These are phyloP conservation scores for Nicotiana benthamiana DNA, from an alignment of 257 asterid species.

Conservation along the genomic window DNA sequence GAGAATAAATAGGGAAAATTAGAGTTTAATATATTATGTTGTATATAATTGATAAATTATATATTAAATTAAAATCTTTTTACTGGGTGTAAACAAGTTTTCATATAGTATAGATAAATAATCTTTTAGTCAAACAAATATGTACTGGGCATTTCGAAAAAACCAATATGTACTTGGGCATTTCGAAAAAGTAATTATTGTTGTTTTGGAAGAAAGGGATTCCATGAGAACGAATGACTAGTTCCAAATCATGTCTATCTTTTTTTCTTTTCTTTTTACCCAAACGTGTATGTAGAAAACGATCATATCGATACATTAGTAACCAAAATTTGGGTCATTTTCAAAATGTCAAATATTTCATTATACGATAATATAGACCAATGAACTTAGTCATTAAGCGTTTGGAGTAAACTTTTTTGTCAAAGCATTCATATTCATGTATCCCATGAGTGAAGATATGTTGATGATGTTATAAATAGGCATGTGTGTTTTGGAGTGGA, in stretches of 20 bases:
- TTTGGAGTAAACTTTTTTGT: neutral
- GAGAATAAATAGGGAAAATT: too few species aligned
- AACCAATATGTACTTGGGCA: neutral
- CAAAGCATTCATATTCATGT: neutral
- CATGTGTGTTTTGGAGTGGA: neutral
- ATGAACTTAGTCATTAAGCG: neutral
- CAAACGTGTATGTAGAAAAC: neutral
- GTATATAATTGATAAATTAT: too few species aligned
- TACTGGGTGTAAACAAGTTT: too few species aligned
- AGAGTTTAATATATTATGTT: too few species aligned
- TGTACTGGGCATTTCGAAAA: too few species aligned
- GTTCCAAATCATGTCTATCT: neutral
- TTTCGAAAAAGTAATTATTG: neutral
- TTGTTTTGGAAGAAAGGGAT: too few species aligned
- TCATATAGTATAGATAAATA: too few species aligned
- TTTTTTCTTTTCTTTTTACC: too few species aligned
- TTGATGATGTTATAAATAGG: neutral
- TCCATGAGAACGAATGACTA: neutral
- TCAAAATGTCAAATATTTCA: slow-evolving; percentile 1
- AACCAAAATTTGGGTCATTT: neutral
- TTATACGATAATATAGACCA: neutral
- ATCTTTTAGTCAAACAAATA: too few species aligned
- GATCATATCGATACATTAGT: neutral
- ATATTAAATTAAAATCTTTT: too few species aligned
- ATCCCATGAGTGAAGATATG: neutral